A percentile compares a stretch with the other conserved stretches of the same genome.
Conservation (phyloP, 176 grass and related monocot genomes). For the Oryza rufipogon region DNA sequence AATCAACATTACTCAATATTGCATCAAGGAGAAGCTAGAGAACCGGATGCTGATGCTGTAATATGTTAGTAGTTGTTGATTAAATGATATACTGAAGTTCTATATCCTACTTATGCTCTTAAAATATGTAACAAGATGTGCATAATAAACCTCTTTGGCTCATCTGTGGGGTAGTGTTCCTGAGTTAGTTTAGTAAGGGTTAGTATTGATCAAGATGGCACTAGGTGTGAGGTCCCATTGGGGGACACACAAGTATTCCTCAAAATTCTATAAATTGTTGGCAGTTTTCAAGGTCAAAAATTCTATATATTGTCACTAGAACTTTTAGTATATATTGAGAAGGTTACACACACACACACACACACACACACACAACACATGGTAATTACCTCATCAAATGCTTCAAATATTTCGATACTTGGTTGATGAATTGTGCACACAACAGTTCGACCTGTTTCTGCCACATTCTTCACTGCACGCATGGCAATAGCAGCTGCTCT, state of each 20-base stretch:
- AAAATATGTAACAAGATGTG: background rate
- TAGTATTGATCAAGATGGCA: background rate
- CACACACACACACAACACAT: too few species aligned
- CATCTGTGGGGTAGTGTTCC: background rate
- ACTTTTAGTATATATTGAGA: slow-evolving; percentile 19
- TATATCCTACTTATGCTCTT: background rate
- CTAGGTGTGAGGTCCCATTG: background rate
- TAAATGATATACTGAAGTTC: background rate
- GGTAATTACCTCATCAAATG: slow-evolving; percentile 74
- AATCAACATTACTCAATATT: background rate
- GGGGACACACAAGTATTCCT: too few species aligned
- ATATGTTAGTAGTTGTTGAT: background rate
- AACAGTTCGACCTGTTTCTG: slow-evolving; percentile 72
- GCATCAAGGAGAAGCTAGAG: background rate
- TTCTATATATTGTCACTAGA: background rate
- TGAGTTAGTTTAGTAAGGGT: background rate
- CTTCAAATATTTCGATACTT: slow-evolving; percentile 79
- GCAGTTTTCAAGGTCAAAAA: too few species aligned
- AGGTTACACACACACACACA: too few species aligned
- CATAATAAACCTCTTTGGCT: background rate
- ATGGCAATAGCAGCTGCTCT: slow-evolving; percentile 74
- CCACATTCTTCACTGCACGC: slow-evolving; percentile 72
- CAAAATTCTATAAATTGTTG: background rate
- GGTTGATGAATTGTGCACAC: slow-evolving; percentile 86
- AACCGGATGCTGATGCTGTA: background rate